Conservation (phyloP, 148 eudicot genomes). For the Spergularia marina region DNA sequence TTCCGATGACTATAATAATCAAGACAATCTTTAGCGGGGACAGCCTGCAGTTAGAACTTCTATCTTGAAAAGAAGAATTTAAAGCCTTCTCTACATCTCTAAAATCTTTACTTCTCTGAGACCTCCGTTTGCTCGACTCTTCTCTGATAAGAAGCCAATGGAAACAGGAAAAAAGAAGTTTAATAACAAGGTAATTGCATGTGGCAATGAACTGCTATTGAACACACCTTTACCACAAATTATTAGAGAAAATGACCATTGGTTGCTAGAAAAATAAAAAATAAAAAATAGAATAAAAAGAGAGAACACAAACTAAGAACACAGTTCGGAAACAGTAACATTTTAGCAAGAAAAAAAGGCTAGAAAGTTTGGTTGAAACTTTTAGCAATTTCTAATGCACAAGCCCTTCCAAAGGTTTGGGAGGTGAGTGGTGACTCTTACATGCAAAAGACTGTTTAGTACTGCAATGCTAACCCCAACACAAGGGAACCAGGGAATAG, state of each 20-base stretch:
- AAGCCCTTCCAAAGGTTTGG: neutral
- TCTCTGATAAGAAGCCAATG: constrained; percentile 47
- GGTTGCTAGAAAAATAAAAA: no score
- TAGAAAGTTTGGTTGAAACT: neutral
- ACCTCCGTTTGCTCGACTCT: constrained; percentile 71
- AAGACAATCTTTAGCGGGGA: constrained; percentile 52
- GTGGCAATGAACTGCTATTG: neutral
- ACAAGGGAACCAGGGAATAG: constrained; percentile 7
- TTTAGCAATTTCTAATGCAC: no score
- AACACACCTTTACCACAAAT: neutral
- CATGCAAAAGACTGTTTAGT: neutral
- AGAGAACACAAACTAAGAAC: neutral
- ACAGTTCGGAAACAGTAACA: neutral
- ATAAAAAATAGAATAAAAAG: neutral
- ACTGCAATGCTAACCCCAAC: neutral
- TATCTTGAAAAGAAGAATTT: constrained; percentile 47
- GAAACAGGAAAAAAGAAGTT: neutral
- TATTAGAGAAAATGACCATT: neutral
- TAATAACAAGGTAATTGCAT: neutral
- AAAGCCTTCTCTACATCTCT: constrained; percentile 66
- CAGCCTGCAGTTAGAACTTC: constrained; percentile 51
- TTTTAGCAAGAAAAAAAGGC: neutral
- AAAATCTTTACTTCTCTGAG: constrained; percentile 48
- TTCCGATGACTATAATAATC: constrained; percentile 55
- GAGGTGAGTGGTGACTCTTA: neutral